Percentiles rank a stretch among this genome's conserved stretches.
These are phyloP conservation scores for Kuraishia ogatae DNA, from an alignment of 805 yeast species.

Conservation along the genomic window DNA sequence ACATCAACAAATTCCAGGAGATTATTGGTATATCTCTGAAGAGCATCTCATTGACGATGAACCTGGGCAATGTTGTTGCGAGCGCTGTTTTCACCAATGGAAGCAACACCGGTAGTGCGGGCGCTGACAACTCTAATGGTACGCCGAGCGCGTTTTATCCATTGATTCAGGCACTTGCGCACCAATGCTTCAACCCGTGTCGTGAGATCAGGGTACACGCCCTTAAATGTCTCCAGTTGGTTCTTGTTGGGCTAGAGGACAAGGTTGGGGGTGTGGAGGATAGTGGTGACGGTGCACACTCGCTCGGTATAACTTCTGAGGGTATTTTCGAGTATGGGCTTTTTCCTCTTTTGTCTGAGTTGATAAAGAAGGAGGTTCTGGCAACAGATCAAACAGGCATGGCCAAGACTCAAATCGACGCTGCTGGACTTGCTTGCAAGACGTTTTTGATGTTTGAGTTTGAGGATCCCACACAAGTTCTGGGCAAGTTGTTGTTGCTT, in stretches of 20 bases:
- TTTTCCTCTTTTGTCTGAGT: constrained; percentile 61
- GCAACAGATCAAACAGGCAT: constrained; percentile 56
- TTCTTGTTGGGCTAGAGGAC: constrained; percentile 30
- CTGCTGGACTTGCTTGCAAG: constrained; percentile 60
- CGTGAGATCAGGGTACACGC: constrained; percentile 66
- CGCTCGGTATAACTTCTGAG: constrained; percentile 32
- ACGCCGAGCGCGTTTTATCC: constrained; percentile 37
- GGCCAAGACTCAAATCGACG: constrained; percentile 56
- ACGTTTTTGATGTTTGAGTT: constrained; percentile 23
- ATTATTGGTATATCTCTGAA: constrained; percentile 50
- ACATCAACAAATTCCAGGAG: constrained; percentile 40
- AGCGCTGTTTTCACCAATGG: constrained; percentile 24
- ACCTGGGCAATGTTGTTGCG: constrained; percentile 30
- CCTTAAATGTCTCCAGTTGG: constrained; percentile 46
- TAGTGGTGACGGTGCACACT: constrained; percentile 22
- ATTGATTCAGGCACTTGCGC: constrained; percentile 73
- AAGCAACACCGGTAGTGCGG: constrained; percentile 12
- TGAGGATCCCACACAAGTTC: constrained; percentile 12
- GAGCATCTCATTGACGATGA: constrained; percentile 54
- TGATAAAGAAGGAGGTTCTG: constrained; percentile 56
- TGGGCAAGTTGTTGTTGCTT: constrained; percentile 17
- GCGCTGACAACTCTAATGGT: constrained; percentile 10
- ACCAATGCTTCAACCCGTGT: constrained; percentile 86
- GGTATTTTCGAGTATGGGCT: constrained; percentile 66
- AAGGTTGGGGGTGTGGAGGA: constrained; percentile 25